Base-by-base conservation (phyloP, 495 filamentous ascomycete species). In the Neurospora hispaniola region DNA sequence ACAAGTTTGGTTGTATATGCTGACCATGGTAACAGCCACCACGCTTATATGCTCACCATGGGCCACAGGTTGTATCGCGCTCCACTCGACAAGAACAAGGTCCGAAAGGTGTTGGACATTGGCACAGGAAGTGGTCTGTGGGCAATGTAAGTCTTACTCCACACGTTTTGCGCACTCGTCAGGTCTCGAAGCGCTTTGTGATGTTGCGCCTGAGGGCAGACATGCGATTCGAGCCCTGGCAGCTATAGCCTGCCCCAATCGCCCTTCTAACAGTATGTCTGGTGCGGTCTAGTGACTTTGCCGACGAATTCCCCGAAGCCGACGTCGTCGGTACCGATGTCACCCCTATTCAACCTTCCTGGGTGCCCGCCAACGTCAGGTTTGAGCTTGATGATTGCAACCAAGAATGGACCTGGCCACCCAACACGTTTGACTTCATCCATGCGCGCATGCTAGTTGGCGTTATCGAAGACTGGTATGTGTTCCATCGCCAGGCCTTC, bases 311-410 rank as follows among this genome's bases (percentile, higher is more conserved):
- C 77, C 88, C 86, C 1, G 31, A 75, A 20, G 81, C 84, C 16
- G 82, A 86, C 20, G 83, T 90, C 20, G 76, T 88, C 44, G 90
- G 89, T 18, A 88, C 88, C n/a, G 90, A 92, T 75, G 82, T 91
- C 46, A 88, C 85, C 18, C 83, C 86, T 0, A 88, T 88, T 71
- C 86, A 41, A 59, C 77, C 62, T 20, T 42, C 27, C 10, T 81
- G 79, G 76, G 77, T 82, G 7, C 82, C 86, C 0, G 81, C 83
- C 5, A 90, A 89, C 35, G 74, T 76, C 76, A 78, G 38, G 86
- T 89, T 90, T 75, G 84, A 87, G 69, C 79, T 89, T 39, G 88
- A 90, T 72, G 87, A 90, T 74, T 81, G 81, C 42, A 81, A 83
- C 48, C 82, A 81, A 7, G 81, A 80, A 14, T 91, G 86, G 89